phyloP scores from a whole-genome alignment of 768 basidiomycete genomes.

The Leucosporidium creatinivorum region DNA sequence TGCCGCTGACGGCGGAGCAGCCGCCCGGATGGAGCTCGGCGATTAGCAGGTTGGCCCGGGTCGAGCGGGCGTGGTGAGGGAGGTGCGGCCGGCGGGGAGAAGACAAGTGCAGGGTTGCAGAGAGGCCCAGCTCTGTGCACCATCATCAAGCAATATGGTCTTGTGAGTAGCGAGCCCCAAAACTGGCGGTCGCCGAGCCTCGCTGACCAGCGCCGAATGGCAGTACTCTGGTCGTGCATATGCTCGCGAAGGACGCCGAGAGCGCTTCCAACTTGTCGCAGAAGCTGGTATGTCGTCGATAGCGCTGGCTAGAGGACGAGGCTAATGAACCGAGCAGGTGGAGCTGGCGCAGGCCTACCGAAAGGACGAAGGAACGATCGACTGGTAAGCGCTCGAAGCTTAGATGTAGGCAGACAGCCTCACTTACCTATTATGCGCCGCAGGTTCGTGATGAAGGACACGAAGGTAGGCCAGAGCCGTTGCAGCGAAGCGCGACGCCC shows the following conservation, averaged over 20 bases:
- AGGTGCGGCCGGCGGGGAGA: no score
- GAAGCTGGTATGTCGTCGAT: not conserved
- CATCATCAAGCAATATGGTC: no score
- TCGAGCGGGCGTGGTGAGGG: no score
- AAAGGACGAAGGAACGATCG: constrained; percentile 20
- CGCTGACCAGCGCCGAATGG: not conserved
- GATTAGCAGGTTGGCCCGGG: no score
- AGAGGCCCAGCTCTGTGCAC: no score
- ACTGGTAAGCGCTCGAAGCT: constrained; percentile 10
- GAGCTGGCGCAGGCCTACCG: constrained; percentile 12
- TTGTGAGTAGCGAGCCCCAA: no score
- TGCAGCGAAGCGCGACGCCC: no score
- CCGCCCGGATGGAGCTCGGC: no score
- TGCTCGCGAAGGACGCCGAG: not conserved
- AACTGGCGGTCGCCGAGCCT: no score
- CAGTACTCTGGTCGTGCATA: not conserved
- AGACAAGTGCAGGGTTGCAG: no score
- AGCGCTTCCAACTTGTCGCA: not conserved
- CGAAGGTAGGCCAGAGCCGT: not conserved
- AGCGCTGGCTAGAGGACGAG: not conserved
- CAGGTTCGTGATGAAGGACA: not conserved
- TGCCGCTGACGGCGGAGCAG: no score
- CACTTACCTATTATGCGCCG: no score
- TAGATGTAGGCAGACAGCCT: not conserved
- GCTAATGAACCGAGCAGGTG: not conserved